These are phyloP conservation scores for Macrolepiota fuliginosa DNA, from an alignment of 768 basidiomycete species.

Conservation along the genomic window DNA sequence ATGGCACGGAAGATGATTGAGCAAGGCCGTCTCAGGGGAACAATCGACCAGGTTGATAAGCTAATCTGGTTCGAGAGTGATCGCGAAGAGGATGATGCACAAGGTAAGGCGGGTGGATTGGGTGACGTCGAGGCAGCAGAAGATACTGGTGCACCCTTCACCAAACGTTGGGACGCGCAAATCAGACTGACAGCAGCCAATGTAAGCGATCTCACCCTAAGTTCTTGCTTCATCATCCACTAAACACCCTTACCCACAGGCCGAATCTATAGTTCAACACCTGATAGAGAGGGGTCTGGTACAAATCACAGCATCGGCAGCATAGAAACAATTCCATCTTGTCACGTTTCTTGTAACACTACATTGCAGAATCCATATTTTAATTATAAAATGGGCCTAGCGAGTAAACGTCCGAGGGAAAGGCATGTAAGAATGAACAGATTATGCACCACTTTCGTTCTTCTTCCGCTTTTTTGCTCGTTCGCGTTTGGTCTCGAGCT, in stretches of 20 bases:
- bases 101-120: constrained; percentile 91
- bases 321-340: constrained; percentile 15
- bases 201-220: constrained; percentile 42
- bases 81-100: constrained; percentile 86
- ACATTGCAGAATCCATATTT: constrained; percentile 13
- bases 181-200: constrained; percentile 87
- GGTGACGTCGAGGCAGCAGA: constrained; percentile 87
- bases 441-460: constrained; percentile 39
- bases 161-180: constrained; percentile 94
- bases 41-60: constrained; percentile 94
- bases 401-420: neutral
- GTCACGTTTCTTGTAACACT: constrained; percentile 10
- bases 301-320: constrained; percentile 26
- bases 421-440: neutral
- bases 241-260: constrained; percentile 39
- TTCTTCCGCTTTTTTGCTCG: constrained; percentile 77
- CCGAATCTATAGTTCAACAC: constrained; percentile 85
- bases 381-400: constrained; percentile 10
- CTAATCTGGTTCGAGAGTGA: constrained; percentile 92
- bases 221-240: constrained; percentile 5
- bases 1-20: constrained; percentile 99
- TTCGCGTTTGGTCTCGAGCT: constrained; percentile 93
- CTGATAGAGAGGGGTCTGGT: constrained; percentile 72
- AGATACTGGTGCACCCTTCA: constrained; percentile 86
- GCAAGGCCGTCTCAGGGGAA: constrained; percentile 88